Evolutionary conservation across 208 protist genomes (phyloP).

Genomic region (Trypanosoma scelopori): DNA sequence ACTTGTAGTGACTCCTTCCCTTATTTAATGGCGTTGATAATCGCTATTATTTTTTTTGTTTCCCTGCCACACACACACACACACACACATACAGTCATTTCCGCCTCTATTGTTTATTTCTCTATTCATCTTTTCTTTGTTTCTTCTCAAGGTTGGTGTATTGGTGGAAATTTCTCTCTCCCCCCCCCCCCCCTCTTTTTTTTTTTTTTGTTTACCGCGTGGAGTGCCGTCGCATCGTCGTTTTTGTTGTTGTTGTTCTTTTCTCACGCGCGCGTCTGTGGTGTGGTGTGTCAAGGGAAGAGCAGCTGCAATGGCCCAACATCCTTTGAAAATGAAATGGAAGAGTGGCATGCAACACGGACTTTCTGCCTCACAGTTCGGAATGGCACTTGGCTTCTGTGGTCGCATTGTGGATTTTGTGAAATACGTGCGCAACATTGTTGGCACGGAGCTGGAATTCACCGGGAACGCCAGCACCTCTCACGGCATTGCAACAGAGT

Average conservation of each 20-base stretch:
- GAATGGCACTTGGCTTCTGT: constrained; percentile 78
- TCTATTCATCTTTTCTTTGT: too few species aligned
- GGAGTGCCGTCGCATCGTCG: too few species aligned
- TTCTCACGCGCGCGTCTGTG: not conserved
- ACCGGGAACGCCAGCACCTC: constrained; percentile 70
- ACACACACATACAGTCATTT: too few species aligned
- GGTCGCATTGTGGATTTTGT: constrained; percentile 83
- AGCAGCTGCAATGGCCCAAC: constrained; percentile 57
- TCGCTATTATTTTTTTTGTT: not conserved
- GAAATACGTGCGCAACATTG: constrained; percentile 68
- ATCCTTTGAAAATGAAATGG: constrained; percentile 66
- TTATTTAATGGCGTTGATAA: not conserved
- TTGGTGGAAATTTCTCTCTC: too few species aligned
- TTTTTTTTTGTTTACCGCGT: constrained; percentile 10
- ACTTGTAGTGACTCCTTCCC: not conserved
- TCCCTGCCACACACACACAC: too few species aligned
- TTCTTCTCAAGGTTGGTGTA: too few species aligned
- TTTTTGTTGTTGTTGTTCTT: too few species aligned
- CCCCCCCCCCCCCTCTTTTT: not conserved
- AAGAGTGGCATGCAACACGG: constrained; percentile 50
- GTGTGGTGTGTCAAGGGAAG: not conserved
- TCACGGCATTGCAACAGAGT: constrained; percentile 82
- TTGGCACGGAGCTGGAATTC: constrained; percentile 81
- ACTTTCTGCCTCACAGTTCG: constrained; percentile 86
- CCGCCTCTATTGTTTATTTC: too few species aligned